Conservation (phyloP, 2,329 filamentous ascomycete species). For the Pestalotiopsis sp. region DNA sequence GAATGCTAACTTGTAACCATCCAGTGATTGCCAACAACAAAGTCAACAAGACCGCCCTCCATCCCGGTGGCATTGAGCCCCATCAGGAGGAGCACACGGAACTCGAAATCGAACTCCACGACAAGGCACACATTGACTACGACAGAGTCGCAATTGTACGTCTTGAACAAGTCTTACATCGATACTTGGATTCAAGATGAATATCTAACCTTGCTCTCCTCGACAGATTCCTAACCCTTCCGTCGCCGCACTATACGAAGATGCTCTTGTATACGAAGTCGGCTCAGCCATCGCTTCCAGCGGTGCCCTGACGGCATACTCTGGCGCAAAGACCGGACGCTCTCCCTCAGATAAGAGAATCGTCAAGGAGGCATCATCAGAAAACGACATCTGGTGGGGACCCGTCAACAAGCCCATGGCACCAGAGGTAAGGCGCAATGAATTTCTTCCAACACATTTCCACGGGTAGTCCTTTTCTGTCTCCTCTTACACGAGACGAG, state of each 20-base stretch:
- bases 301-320: constrained; percentile 95
- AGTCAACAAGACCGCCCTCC: constrained; percentile 89
- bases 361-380: constrained; percentile 85
- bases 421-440: constrained; percentile 68
- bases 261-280: constrained; percentile 97
- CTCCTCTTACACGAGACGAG: constrained; percentile 10
- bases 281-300: constrained; percentile 96
- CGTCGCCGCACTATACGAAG: constrained; percentile 95
- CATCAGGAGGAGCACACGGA: constrained; percentile 80
- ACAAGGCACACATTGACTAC: constrained; percentile 98
- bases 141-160: constrained; percentile 95
- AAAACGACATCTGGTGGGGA: constrained; percentile 95
- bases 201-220: constrained; percentile 20
- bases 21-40: constrained; percentile 55
- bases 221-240: constrained; percentile 81
- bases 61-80: constrained; percentile 88
- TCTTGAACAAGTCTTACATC: constrained; percentile 14
- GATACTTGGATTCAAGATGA: constrained; percentile 9
- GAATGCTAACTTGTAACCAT: constrained; percentile 14
- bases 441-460: background rate
- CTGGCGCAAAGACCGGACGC: constrained; percentile 94
- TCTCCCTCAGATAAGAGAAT: constrained; percentile 97
- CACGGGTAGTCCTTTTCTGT: constrained; percentile 6
- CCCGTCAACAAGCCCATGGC: constrained; percentile 99
- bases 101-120: constrained; percentile 93